phyloP scores from a whole-genome alignment of 495 filamentous ascomycete genomes.

The Penicillium bovifimosum region DNA sequence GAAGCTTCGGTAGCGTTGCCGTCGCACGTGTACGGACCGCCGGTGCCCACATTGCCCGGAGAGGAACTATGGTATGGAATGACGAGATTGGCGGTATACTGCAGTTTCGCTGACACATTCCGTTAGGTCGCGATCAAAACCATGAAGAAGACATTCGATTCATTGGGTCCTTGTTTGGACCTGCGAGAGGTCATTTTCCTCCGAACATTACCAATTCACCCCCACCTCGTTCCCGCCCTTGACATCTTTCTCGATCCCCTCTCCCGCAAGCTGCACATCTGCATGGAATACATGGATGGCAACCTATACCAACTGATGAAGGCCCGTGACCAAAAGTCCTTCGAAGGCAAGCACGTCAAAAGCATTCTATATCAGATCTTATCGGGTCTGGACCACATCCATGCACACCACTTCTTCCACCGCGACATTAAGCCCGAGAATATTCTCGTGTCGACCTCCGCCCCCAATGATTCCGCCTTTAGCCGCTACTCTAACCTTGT shows the following conservation, averaged over 20 bases:
- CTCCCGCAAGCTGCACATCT: conserved; percentile 93
- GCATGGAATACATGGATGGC: conserved; percentile 99
- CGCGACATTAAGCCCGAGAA: conserved; percentile 99
- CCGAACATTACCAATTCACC: conserved; percentile 75
- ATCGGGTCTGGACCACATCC: conserved; percentile 92
- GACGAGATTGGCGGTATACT: neutral
- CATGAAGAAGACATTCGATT: conserved; percentile 99
- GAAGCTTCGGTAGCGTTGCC: conserved; percentile 94
- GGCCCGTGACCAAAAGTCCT: conserved; percentile 84
- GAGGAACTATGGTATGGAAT: conserved; percentile 77
- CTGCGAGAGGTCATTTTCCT: conserved; percentile 96
- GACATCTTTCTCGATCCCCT: conserved; percentile 98
- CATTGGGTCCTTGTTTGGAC: conserved; percentile 81
- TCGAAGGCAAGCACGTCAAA: conserved; percentile 90
- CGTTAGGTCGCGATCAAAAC: conserved; percentile 95
- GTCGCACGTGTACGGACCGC: conserved; percentile 85
- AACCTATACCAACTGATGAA: conserved; percentile 99
- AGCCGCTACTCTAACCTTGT: conserved; percentile 88
- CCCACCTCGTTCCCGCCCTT: conserved; percentile 90
- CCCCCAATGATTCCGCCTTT: conserved; percentile 78
- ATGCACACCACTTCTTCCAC: conserved; percentile 96
- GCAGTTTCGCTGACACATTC: conserved; percentile 20
- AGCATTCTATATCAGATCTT: conserved; percentile 97
- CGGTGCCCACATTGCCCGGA: conserved; percentile 79
- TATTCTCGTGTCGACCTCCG: conserved; percentile 92